Percentiles rank a stretch among this genome's conserved stretches.
Evolutionary conservation across 2,329 filamentous ascomycete genomes (phyloP).

Genomic region (Xylariaceae sp.): DNA sequence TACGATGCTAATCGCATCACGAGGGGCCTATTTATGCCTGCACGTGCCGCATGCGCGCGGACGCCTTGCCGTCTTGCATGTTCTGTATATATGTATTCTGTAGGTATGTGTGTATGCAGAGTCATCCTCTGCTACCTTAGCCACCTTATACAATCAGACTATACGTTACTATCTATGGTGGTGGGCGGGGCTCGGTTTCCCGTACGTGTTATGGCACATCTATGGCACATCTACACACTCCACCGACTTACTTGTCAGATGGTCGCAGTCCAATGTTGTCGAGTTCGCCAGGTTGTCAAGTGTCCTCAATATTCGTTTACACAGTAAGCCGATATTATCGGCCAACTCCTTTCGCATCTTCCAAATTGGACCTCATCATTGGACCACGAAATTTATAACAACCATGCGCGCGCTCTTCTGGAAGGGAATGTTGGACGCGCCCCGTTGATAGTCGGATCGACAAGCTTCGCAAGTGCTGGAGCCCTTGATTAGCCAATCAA

Average conservation of each 20-base stretch:
- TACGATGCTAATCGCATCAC: constrained; percentile 23
- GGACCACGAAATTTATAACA: constrained; percentile 14
- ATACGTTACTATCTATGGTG: too few relatives aligned
- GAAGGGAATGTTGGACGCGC: constrained; percentile 3
- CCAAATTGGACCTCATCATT: constrained; percentile 1
- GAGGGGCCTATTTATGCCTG: constrained; percentile 20
- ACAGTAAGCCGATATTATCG: constrained; percentile 7
- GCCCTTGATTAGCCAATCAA: neutral
- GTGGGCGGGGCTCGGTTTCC: constrained; percentile 20
- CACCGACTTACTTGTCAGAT: constrained; percentile 20
- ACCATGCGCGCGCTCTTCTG: neutral
- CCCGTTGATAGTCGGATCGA: constrained; percentile 6
- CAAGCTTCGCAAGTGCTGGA: constrained; percentile 9
- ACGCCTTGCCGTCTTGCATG: constrained; percentile 15
- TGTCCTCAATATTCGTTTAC: constrained; percentile 5
- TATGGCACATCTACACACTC: constrained; percentile 18
- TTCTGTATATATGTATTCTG: neutral
- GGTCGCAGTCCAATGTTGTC: constrained; percentile 8
- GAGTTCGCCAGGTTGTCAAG: constrained; percentile 3
- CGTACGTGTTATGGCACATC: too few relatives aligned
- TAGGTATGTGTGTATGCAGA: neutral
- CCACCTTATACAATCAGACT: too few relatives aligned
- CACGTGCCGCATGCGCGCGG: constrained; percentile 22
- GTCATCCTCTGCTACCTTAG: too few relatives aligned
- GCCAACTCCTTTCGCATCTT: constrained; percentile 5